Conservation (phyloP, 2,329 filamentous ascomycete species). For the Orbilia oligospora region DNA sequence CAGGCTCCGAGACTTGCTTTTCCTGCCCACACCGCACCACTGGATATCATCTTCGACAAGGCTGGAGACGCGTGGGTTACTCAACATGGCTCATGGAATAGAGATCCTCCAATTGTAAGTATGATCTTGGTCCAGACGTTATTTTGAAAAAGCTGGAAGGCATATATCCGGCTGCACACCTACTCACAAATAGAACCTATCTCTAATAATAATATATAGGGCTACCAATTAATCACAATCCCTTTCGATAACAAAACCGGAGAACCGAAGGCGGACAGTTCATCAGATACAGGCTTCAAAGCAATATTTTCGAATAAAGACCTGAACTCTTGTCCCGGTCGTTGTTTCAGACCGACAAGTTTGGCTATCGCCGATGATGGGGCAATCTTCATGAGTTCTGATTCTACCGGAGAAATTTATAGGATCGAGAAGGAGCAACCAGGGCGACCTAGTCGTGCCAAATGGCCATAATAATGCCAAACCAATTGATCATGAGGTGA, state of each 20-base stretch:
- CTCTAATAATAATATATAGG: conserved; percentile 15
- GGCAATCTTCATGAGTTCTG: conserved; percentile 42
- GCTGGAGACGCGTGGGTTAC: conserved; percentile 75
- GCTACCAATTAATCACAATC: conserved; percentile 48
- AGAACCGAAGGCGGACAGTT: conserved; percentile 19
- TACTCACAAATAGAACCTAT: background rate
- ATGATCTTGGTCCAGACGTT: background rate
- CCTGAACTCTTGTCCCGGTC: conserved; percentile 25
- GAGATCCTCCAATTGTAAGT: conserved; percentile 52
- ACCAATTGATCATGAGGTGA: background rate
- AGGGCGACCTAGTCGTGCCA: too few species aligned
- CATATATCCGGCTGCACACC: background rate
- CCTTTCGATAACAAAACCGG: conserved; percentile 29
- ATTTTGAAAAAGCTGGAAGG: background rate
- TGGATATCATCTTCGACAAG: conserved; percentile 78
- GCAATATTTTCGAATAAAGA: conserved; percentile 39
- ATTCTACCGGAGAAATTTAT: conserved; percentile 48
- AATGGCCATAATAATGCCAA: conserved; percentile 4
- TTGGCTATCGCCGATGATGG: conserved; percentile 25
- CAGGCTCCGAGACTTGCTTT: conserved; percentile 73
- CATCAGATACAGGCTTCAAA: conserved; percentile 27
- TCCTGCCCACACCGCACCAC: conserved; percentile 78
- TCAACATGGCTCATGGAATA: conserved; percentile 80
- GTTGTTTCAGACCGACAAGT: conserved; percentile 48
- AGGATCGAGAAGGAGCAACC: conserved; percentile 12